Percentiles rank a stretch among this genome's conserved stretches.
These are phyloP conservation scores for Candida nitratophila DNA, from an alignment of 805 yeast species.

Conservation along the genomic window DNA sequence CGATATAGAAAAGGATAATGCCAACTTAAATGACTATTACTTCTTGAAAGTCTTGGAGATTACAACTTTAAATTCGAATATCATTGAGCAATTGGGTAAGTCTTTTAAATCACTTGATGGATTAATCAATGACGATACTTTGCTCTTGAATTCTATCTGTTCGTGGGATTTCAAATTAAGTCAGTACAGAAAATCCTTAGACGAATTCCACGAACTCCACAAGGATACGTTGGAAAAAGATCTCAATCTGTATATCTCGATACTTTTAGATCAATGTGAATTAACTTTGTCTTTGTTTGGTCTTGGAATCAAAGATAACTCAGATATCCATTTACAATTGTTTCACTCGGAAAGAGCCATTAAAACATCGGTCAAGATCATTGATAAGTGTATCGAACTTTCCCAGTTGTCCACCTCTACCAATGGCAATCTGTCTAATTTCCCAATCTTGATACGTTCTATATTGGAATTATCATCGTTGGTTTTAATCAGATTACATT, in stretches of 20 bases:
- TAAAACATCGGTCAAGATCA: slow-evolving; percentile 3
- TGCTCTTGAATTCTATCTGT: slow-evolving; percentile 15
- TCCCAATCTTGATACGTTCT: slow-evolving; percentile 17
- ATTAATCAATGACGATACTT: slow-evolving; percentile 7
- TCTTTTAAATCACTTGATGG: slow-evolving; percentile 10
- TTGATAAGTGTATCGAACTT: slow-evolving; percentile 3
- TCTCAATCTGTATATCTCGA: background rate
- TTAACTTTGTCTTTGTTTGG: slow-evolving; percentile 14
- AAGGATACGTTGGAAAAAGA: too few relatives aligned
- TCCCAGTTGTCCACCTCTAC: too few relatives aligned
- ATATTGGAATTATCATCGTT: slow-evolving; percentile 15
- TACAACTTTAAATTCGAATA: slow-evolving; percentile 11
- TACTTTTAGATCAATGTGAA: slow-evolving; percentile 10
- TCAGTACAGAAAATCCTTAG: background rate
- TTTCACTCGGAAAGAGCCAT: slow-evolving; percentile 5
- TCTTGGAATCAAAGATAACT: slow-evolving; percentile 5
- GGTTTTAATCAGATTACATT: background rate
- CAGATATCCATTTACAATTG: slow-evolving; percentile 3
- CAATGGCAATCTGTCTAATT: slow-evolving; percentile 1
- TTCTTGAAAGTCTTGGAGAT: slow-evolving; percentile 15
- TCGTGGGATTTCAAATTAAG: slow-evolving; percentile 17
- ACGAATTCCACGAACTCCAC: too few relatives aligned
- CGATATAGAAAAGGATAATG: background rate
- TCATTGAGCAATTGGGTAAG: slow-evolving; percentile 15
- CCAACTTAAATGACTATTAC: slow-evolving; percentile 6